phyloP scores from a whole-genome alignment of 768 basidiomycete genomes.

The Collybia nuda region DNA sequence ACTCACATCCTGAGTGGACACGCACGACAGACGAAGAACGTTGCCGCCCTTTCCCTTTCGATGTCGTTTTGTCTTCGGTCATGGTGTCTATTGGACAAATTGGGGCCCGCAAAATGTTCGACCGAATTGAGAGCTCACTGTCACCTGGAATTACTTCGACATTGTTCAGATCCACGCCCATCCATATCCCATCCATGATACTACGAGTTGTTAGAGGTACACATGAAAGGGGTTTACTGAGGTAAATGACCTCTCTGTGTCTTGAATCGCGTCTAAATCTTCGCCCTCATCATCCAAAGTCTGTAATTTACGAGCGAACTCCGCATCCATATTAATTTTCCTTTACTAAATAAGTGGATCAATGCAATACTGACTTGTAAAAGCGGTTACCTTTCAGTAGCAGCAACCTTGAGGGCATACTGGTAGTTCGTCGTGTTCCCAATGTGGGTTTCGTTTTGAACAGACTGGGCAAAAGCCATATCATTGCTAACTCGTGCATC shows the following conservation, averaged over 20 bases:
- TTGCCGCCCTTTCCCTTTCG: slow-evolving; percentile 10
- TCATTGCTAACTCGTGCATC: slow-evolving; percentile 28
- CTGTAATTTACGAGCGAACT: slow-evolving; percentile 34
- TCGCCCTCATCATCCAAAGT: slow-evolving; percentile 24
- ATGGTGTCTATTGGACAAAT: background rate
- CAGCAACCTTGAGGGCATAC: slow-evolving; percentile 35
- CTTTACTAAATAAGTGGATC: slow-evolving; percentile 12
- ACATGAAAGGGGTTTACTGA: background rate
- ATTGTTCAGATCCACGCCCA: slow-evolving; percentile 1
- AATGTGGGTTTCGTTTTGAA: slow-evolving; percentile 27
- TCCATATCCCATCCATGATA: background rate
- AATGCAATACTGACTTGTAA: background rate
- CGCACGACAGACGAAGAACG: background rate
- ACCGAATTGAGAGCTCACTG: background rate
- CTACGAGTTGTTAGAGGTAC: background rate
- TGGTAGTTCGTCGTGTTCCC: slow-evolving; percentile 24
- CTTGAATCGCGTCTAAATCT: slow-evolving; percentile 24
- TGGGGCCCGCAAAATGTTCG: background rate
- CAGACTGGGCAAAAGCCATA: slow-evolving; percentile 26
- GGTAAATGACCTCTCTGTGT: slow-evolving; percentile 26
- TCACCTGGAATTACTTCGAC: too few species aligned
- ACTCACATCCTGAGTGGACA: background rate
- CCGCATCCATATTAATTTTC: slow-evolving; percentile 31
- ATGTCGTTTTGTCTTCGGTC: background rate
- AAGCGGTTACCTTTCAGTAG: slow-evolving; percentile 21